Evolutionary conservation across 139 green algal species (phyloP).

Genomic region (Micractinium sp.): DNA sequence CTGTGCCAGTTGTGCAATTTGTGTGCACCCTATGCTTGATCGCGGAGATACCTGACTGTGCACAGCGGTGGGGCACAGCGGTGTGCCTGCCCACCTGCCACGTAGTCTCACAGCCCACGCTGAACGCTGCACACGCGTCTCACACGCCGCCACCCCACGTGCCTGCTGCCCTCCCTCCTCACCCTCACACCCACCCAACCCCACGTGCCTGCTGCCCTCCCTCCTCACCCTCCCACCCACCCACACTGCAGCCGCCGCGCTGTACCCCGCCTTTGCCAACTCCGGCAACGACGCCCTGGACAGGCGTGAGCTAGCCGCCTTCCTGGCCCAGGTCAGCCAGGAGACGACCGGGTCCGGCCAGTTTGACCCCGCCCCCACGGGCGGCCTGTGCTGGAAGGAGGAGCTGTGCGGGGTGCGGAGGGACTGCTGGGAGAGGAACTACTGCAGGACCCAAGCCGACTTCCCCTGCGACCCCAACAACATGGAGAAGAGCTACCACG

Average conservation of each 20-base stretch:
- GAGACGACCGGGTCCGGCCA: slow-evolving; percentile 29
- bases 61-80: too few relatives aligned
- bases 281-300: neutral
- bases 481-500: slow-evolving; percentile 46
- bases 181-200: neutral
- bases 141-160: too few relatives aligned
- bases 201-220: neutral
- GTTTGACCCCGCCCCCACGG: neutral
- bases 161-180: neutral
- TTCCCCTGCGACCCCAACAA: neutral
- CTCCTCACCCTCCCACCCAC: too few relatives aligned
- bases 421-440: neutral
- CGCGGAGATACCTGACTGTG: too few relatives aligned
- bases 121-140: too few relatives aligned
- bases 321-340: slow-evolving; percentile 40
- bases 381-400: slow-evolving; percentile 8
- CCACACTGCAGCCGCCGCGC: neutral
- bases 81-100: too few relatives aligned
- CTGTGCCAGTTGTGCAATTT: too few relatives aligned
- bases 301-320: slow-evolving; percentile 41
- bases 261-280: slow-evolving; percentile 28
- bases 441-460: neutral
- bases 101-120: too few relatives aligned
- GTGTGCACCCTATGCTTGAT: too few relatives aligned
- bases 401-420: neutral